Conservation (phyloP, 2,329 filamentous ascomycete genomes). For the Pseudogymnoascus sp. region DNA sequence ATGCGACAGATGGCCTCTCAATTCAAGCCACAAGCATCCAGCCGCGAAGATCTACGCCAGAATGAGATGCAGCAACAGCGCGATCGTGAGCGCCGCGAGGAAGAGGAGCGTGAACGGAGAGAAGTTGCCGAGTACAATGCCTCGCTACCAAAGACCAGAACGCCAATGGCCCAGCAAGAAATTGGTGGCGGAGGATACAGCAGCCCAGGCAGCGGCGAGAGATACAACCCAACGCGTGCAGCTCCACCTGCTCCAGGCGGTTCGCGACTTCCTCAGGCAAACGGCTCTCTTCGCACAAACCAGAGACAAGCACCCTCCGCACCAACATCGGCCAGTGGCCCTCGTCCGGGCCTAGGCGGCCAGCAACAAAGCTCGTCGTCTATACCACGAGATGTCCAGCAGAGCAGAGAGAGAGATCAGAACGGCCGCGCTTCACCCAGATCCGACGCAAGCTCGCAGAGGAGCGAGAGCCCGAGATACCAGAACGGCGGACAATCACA, state of each 20-base stretch:
- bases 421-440: constrained; percentile 33
- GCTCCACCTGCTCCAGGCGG: constrained; percentile 68
- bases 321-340: constrained; percentile 39
- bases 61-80: constrained; percentile 54
- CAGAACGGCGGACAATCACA: constrained; percentile 33
- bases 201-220: constrained; percentile 42
- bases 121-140: constrained; percentile 87
- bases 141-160: constrained; percentile 72
- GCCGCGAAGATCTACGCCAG: constrained; percentile 48
- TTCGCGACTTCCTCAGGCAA: constrained; percentile 46
- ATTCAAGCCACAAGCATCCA: constrained; percentile 44
- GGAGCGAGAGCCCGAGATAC: constrained; percentile 29
- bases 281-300: constrained; percentile 47
- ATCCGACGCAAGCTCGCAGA: constrained; percentile 31
- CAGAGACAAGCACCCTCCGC: constrained; percentile 78
- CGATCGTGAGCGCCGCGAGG: constrained; percentile 43
- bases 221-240: constrained; percentile 80
- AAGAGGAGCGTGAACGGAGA: constrained; percentile 60
- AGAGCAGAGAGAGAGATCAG: constrained; percentile 14
- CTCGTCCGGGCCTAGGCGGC: constrained; percentile 40
- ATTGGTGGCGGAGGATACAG: constrained; percentile 55
- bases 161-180: constrained; percentile 82
- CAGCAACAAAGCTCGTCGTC: constrained; percentile 43
- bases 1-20: constrained; percentile 50
- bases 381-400: constrained; percentile 27